phyloP scores from a whole-genome alignment of 2,329 filamentous ascomycete species.

The Diplodia mutila region DNA sequence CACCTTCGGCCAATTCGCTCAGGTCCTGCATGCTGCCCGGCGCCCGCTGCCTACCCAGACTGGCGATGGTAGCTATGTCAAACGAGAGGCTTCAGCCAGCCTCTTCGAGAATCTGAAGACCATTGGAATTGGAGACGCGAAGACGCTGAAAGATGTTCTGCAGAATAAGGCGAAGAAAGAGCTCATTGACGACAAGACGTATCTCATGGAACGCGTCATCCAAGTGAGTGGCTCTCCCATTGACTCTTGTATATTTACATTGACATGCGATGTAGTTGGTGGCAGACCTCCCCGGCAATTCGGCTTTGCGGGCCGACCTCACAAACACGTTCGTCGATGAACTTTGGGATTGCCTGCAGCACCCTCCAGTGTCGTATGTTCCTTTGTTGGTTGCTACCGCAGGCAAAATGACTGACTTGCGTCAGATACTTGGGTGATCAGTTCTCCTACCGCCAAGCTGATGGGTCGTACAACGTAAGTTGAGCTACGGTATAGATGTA shows the following conservation, averaged over 20 bases:
- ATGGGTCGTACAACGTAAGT: conserved; percentile 46
- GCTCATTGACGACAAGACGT: conserved; percentile 73
- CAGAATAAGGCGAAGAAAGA: conserved; percentile 66
- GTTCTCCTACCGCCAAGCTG: conserved; percentile 45
- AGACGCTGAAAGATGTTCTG: conserved; percentile 59
- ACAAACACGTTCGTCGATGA: conserved; percentile 30
- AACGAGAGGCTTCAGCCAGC: conserved; percentile 53
- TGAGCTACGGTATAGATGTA: not conserved
- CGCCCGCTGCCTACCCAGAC: conserved; percentile 29
- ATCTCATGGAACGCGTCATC: conserved; percentile 75
- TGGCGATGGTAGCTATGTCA: conserved; percentile 36
- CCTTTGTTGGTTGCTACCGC: not conserved
- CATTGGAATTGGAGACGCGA: conserved; percentile 53
- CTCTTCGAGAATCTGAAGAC: conserved; percentile 62
- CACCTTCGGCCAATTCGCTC: conserved; percentile 28
- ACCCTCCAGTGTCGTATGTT: conserved; percentile 30
- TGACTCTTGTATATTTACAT: not conserved
- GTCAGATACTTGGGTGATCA: conserved; percentile 44
- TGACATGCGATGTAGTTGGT: conserved; percentile 14
- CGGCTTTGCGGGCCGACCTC: conserved; percentile 28
- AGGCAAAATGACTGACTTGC: not conserved
- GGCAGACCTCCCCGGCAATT: conserved; percentile 23
- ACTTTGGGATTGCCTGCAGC: conserved; percentile 30
- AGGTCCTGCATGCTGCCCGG: conserved; percentile 28
- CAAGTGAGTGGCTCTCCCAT: conserved; percentile 48